Evolutionary conservation across 2,329 filamentous ascomycete species (phyloP).

Genomic region (Diaporthe capsici): DNA sequence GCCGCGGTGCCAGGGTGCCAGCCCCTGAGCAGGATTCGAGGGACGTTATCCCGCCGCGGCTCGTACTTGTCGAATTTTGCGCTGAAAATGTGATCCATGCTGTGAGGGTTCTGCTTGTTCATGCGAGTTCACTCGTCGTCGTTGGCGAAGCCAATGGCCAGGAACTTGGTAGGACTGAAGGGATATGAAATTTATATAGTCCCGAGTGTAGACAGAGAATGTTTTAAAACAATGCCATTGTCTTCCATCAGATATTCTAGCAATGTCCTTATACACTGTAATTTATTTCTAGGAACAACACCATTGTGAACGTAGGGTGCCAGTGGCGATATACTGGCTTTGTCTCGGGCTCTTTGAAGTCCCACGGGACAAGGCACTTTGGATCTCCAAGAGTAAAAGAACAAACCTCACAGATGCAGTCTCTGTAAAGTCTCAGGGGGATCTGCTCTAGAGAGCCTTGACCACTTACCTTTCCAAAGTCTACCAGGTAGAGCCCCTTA

Average conservation of each 20-base stretch:
- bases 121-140: not conserved
- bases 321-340: not conserved
- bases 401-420: not conserved
- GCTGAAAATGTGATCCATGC: not conserved
- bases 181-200: not conserved
- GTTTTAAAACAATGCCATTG: not conserved
- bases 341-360: not conserved
- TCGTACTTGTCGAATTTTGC: not conserved
- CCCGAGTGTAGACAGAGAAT: not conserved
- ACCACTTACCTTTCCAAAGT: no score
- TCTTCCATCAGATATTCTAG: not conserved
- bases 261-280: not conserved
- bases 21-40: not conserved
- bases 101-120: not conserved
- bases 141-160: not conserved
- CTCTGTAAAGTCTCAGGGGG: fast-evolving
- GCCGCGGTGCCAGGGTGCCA: not conserved
- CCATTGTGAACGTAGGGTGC: not conserved
- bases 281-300: not conserved
- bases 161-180: not conserved
- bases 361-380: no score
- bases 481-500: not conserved
- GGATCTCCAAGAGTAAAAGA: no score
- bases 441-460: not conserved
- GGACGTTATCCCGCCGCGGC: not conserved